These are phyloP conservation scores for Fusarium torreyae DNA, from an alignment of 2,329 filamentous ascomycete genomes.

Conservation along the genomic window DNA sequence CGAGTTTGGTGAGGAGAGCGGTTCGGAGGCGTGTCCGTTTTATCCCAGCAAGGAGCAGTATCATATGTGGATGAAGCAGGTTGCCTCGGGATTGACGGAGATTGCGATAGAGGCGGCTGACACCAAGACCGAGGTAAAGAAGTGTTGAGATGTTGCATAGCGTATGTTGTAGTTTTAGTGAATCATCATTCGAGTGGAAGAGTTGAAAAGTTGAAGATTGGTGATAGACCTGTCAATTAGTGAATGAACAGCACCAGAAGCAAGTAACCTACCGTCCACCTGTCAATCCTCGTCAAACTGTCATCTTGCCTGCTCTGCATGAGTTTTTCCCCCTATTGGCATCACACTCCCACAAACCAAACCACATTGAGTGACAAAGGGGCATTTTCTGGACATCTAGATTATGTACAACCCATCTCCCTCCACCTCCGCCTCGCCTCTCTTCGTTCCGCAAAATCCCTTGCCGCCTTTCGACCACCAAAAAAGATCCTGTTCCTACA, in stretches of 20 bases:
- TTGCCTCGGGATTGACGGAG: slow-evolving; percentile 65
- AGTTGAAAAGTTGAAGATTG: not conserved
- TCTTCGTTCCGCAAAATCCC: slow-evolving; percentile 6
- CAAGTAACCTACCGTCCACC: not conserved
- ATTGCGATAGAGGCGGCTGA: slow-evolving; percentile 54
- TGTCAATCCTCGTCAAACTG: not conserved
- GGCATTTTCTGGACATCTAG: slow-evolving; percentile 49
- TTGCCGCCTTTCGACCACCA: slow-evolving; percentile 26
- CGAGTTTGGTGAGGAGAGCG: slow-evolving; percentile 60
- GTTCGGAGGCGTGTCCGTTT: slow-evolving; percentile 55
- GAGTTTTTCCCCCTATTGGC: not conserved
- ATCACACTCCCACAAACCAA: slow-evolving; percentile 7
- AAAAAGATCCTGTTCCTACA: slow-evolving; percentile 43
- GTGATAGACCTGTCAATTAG: not conserved
- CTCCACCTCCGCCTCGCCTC: slow-evolving; percentile 26
- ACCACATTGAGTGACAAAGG: slow-evolving; percentile 44
- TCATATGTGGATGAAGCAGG: slow-evolving; percentile 61
- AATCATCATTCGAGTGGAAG: slow-evolving; percentile 8
- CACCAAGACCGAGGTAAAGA: slow-evolving; percentile 29
- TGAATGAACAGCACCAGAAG: not conserved
- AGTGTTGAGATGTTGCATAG: slow-evolving; percentile 35
- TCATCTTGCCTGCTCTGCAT: not conserved
- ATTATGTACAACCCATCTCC: slow-evolving; percentile 50
- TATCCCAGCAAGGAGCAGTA: slow-evolving; percentile 63
- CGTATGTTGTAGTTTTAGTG: slow-evolving; percentile 3